A percentile compares a stretch with the other conserved stretches of the same genome.
phyloP scores from a whole-genome alignment of 768 basidiomycete genomes.

The Agrocybe pediades region DNA sequence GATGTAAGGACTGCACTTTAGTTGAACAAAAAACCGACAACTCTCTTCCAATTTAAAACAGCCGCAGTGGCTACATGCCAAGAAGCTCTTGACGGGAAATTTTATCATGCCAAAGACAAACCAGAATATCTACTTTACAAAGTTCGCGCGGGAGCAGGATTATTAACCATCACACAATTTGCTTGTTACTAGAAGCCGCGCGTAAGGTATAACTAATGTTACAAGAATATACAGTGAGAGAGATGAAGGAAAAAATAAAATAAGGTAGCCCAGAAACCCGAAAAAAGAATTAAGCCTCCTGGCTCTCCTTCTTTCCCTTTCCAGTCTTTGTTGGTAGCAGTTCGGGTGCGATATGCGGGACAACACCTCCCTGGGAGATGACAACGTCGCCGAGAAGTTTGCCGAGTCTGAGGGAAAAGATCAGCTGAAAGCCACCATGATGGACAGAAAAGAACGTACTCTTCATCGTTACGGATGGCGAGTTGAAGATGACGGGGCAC shows the following conservation, averaged over 20 bases:
- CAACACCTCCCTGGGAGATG: conserved; percentile 89
- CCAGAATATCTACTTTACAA: not conserved
- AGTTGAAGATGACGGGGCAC: conserved; percentile 92
- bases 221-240: conserved; percentile 17
- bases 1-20: no score
- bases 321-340: conserved; percentile 41
- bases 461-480: conserved; percentile 90
- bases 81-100: not conserved
- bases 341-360: conserved; percentile 39
- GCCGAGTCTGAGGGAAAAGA: conserved; percentile 50
- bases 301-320: conserved; percentile 34
- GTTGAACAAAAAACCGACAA: no score
- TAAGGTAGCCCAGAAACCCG: conserved; percentile 12
- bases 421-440: not conserved
- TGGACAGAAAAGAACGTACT: conserved; percentile 38
- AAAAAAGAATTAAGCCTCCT: conserved; percentile 18
- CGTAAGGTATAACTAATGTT: conserved; percentile 19
- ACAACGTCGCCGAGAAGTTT: conserved; percentile 84
- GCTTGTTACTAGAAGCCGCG: conserved; percentile 12
- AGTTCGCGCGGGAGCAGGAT: no score
- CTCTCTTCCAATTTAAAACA: no score
- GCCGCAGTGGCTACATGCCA: no score
- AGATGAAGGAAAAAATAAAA: conserved; percentile 9
- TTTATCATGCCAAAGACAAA: not conserved
- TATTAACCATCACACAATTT: conserved; percentile 3